phyloP scores from a whole-genome alignment of 108 stramenopile species.

The Schizochytrium sp. region DNA sequence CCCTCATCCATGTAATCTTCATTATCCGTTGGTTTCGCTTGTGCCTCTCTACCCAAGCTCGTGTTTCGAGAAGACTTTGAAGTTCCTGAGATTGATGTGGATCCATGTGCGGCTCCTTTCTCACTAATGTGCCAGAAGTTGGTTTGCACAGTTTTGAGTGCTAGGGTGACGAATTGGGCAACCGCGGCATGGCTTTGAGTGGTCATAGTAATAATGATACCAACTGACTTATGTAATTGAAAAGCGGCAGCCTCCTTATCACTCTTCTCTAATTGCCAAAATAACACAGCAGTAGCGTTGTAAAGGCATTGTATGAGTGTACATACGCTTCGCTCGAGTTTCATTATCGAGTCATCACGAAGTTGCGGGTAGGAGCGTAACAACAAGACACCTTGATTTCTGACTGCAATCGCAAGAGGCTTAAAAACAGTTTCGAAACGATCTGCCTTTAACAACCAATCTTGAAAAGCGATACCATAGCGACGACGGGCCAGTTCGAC shows the following conservation, averaged over 20 bases:
- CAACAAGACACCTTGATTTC: background rate
- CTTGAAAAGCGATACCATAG: background rate
- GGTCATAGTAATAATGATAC: background rate
- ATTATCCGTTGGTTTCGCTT: background rate
- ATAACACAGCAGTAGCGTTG: background rate
- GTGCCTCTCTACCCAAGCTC: background rate
- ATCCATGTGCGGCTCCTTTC: background rate
- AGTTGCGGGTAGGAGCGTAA: background rate
- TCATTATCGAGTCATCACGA: background rate
- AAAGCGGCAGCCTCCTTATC: background rate
- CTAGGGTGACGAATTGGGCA: background rate
- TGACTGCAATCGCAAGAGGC: background rate
- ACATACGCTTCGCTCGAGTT: background rate
- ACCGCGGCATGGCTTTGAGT: background rate
- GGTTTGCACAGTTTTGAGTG: constrained; percentile 14
- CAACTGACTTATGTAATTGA: background rate
- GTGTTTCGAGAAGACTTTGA: too few relatives aligned
- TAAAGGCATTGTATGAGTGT: background rate
- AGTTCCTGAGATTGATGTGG: too few relatives aligned
- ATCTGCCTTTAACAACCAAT: background rate
- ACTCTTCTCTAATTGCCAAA: background rate
- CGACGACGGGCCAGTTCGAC: background rate
- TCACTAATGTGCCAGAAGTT: background rate
- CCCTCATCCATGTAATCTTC: constrained; percentile 4
- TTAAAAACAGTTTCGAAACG: background rate